phyloP scores from a whole-genome alignment of 768 basidiomycete species.

The Tulasnella sp. region DNA sequence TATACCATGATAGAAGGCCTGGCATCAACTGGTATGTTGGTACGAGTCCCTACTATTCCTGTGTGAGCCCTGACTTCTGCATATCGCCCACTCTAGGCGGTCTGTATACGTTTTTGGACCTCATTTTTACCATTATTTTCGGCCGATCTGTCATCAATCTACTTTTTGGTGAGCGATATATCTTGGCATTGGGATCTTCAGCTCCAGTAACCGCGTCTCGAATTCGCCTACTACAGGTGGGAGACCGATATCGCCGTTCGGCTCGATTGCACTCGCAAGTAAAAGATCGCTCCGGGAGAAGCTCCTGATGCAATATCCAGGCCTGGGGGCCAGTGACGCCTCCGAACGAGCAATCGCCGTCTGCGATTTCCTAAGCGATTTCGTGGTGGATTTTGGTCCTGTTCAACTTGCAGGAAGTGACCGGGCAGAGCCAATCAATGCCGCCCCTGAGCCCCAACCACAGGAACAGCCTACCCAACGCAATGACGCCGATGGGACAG shows the following conservation, averaged over 20 bases:
- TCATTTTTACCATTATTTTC: background rate
- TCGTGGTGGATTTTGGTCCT: background rate
- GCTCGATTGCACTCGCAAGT: background rate
- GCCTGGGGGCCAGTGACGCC: background rate
- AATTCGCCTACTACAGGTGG: background rate
- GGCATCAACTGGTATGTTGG: background rate
- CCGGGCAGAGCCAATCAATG: background rate
- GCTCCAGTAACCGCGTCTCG: background rate
- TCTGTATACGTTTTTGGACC: background rate
- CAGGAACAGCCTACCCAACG: no score
- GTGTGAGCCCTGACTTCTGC: background rate
- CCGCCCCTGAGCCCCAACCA: background rate
- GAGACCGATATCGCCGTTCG: background rate
- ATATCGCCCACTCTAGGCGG: background rate
- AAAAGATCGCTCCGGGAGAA: background rate
- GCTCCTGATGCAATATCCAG: background rate
- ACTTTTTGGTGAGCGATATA: background rate
- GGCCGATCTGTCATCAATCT: background rate
- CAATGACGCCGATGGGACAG: no score
- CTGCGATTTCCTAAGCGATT: background rate
- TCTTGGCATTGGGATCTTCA: no score
- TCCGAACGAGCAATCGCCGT: background rate
- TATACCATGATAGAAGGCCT: background rate
- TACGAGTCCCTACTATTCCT: background rate
- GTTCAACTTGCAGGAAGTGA: background rate